phyloP scores from a whole-genome alignment of 148 eudicot genomes.

The Vaccinium vitisidaea region DNA sequence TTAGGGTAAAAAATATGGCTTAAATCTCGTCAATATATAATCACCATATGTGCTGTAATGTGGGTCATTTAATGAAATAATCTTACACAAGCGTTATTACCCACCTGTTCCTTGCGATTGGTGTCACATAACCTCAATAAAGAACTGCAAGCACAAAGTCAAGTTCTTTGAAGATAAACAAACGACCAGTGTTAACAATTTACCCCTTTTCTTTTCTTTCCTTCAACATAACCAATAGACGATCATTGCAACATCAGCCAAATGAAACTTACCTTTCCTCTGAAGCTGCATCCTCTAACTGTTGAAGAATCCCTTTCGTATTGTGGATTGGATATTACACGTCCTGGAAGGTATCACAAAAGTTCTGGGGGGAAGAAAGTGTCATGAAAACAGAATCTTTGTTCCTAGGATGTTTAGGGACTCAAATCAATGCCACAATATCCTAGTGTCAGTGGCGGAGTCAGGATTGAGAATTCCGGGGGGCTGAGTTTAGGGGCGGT shows the following conservation, averaged over 20 bases:
- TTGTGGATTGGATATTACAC: conserved; percentile 93
- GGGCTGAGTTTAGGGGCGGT: no score
- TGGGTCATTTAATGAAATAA: no score
- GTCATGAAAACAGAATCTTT: not conserved
- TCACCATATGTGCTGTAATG: no score
- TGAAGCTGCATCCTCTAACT: conserved; percentile 38
- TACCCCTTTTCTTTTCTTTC: no score
- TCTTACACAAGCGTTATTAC: no score
- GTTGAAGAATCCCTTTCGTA: conserved; percentile 72
- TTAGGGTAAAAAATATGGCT: no score
- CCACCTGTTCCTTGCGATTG: no score
- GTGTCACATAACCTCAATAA: not conserved
- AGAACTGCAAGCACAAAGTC: not conserved
- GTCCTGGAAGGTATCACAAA: conserved; percentile 97
- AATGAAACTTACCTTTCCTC: conserved; percentile 62
- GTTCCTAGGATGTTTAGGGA: not conserved
- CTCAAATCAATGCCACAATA: not conserved
- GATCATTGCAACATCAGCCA: not conserved
- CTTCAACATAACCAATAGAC: not conserved
- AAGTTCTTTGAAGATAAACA: not conserved
- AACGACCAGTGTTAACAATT: not conserved
- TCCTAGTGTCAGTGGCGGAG: no score
- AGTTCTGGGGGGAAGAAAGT: conserved; percentile 51
- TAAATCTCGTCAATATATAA: no score
- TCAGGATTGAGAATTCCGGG: no score